A percentile compares a stretch with the other conserved stretches of the same genome.
phyloP scores from a whole-genome alignment of 2,329 filamentous ascomycete genomes.

The Aspergillus quadrilineatus region DNA sequence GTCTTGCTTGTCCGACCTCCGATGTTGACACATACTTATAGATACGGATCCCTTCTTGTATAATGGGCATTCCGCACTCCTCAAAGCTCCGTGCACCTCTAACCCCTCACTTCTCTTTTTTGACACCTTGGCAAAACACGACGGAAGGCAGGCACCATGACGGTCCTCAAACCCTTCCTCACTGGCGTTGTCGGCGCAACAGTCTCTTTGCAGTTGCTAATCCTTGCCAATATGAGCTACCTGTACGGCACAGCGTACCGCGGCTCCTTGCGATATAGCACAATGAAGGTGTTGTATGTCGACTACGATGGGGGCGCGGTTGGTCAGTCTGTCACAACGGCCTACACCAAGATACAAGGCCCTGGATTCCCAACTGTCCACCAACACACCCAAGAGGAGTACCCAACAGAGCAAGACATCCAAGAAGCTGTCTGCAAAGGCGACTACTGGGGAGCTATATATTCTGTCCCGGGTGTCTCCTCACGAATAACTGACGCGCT shows the following conservation, averaged over 20 bases:
- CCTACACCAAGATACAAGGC: conserved; percentile 22
- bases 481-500: conserved; percentile 34
- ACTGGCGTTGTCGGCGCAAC: not conserved
- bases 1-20: not conserved
- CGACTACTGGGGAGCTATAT: conserved; percentile 32
- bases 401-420: conserved; percentile 7
- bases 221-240: conserved; percentile 20
- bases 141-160: not conserved
- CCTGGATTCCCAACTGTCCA: conserved; percentile 9
- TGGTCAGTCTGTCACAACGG: conserved; percentile 26
- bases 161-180: not conserved
- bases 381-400: conserved; percentile 3
- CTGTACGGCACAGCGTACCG: conserved; percentile 18
- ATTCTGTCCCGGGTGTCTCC: conserved; percentile 30
- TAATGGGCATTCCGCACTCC: not conserved
- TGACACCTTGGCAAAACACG: not conserved
- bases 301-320: conserved; percentile 34
- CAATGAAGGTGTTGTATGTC: conserved; percentile 31
- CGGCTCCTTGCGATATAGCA: conserved; percentile 21
- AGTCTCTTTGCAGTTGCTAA: conserved; percentile 10
- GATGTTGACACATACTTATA: not conserved
- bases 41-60: not conserved
- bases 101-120: not conserved
- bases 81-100: not conserved
- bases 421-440: conserved; percentile 16